Percentiles rank a stretch among this genome's conserved stretches.
Evolutionary conservation across 2,329 filamentous ascomycete species (phyloP).

Genomic region (Monosporascus sp.): DNA sequence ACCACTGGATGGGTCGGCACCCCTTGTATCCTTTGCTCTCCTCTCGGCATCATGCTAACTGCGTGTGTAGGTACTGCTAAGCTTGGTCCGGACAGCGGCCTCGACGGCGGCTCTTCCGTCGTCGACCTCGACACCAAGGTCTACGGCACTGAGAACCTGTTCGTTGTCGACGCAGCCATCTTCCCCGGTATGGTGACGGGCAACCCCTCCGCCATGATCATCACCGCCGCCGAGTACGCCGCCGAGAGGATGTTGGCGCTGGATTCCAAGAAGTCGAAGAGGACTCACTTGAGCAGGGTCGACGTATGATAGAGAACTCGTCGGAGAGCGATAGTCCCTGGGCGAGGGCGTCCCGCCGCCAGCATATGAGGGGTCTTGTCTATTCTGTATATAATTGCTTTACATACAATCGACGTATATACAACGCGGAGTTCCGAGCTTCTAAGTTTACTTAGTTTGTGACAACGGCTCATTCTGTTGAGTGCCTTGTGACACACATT

Average conservation of each 20-base stretch:
- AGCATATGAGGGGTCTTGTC: no score
- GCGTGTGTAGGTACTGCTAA: conserved; percentile 43
- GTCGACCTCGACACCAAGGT: conserved; percentile 61
- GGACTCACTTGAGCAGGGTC: neutral
- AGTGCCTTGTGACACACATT: no score
- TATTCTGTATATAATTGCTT: no score
- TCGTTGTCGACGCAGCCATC: conserved; percentile 63
- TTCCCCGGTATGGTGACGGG: conserved; percentile 65
- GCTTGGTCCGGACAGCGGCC: conserved; percentile 52
- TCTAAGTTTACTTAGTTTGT: no score
- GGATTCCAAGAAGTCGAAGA: neutral
- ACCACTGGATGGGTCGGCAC: conserved; percentile 46
- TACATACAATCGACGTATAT: no score
- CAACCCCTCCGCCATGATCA: conserved; percentile 51
- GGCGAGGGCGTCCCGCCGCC: no score
- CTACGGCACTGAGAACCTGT: conserved; percentile 65
- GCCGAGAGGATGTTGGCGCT: conserved; percentile 28
- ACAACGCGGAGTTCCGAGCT: no score
- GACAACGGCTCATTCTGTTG: no score
- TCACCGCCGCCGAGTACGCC: conserved; percentile 35
- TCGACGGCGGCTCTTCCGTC: conserved; percentile 50
- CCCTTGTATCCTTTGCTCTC: neutral
- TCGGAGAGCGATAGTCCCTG: no score
- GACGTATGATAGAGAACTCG: neutral
- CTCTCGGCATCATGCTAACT: neutral